These are phyloP conservation scores for Leptographium wingfieldii DNA, from an alignment of 2,329 filamentous ascomycete genomes.

Conservation along the genomic window DNA sequence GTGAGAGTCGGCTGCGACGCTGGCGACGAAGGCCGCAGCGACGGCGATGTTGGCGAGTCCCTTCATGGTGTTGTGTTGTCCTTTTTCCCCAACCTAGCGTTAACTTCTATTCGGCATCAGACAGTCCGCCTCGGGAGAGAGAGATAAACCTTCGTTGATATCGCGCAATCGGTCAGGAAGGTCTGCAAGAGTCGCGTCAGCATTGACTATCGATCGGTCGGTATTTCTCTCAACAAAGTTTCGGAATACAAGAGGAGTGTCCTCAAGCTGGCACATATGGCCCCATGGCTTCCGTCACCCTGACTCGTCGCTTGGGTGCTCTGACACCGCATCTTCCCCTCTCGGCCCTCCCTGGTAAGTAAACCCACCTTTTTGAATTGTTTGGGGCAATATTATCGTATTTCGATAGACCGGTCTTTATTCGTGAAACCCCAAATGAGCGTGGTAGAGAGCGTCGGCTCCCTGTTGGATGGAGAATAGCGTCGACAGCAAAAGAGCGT, in stretches of 20 bases:
- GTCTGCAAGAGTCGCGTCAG: neutral
- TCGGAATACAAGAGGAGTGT: neutral
- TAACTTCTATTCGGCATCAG: neutral
- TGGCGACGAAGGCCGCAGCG: conserved; percentile 37
- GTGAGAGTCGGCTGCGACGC: conserved; percentile 39
- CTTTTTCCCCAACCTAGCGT: neutral
- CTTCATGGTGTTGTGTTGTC: conserved; percentile 29
- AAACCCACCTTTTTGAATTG: neutral
- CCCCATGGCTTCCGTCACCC: neutral
- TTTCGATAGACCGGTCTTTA: neutral
- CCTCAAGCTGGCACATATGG: neutral
- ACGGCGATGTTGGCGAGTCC: conserved; percentile 34
- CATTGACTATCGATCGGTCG: neutral
- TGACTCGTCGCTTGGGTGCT: neutral
- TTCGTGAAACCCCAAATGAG: conserved; percentile 31
- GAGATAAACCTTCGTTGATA: neutral
- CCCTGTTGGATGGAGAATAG: conserved; percentile 37
- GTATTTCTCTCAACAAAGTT: neutral
- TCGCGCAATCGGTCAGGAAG: neutral
- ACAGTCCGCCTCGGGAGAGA: neutral
- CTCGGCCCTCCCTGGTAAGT: neutral
- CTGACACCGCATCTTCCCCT: neutral
- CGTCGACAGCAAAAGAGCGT: conserved; percentile 7
- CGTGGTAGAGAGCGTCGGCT: conserved; percentile 39
- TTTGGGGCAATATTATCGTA: neutral